Percentiles rank a stretch among this genome's conserved stretches.
phyloP scores from a whole-genome alignment of 1,139 yeast genomes.

The Neolecta irregularis region DNA sequence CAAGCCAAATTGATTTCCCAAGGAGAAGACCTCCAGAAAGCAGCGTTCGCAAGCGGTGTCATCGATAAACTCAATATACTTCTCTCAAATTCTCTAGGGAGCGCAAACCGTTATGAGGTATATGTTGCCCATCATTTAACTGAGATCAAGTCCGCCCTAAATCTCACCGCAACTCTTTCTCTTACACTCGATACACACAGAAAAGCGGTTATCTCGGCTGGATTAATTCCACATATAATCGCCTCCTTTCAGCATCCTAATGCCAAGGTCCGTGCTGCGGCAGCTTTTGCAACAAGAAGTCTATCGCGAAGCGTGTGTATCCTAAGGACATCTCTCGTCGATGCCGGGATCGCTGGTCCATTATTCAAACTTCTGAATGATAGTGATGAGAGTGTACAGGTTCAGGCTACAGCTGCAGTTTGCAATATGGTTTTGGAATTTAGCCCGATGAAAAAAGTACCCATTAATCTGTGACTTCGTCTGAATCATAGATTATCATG shows the following conservation, averaged over 20 bases:
- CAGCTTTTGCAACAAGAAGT: slow-evolving; percentile 50
- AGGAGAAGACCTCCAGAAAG: too few species aligned
- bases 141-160: slow-evolving; percentile 18
- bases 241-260: slow-evolving; percentile 16
- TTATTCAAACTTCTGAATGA: slow-evolving; percentile 30
- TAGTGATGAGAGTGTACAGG: slow-evolving; percentile 27
- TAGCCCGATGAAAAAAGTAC: slow-evolving; percentile 43
- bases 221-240: slow-evolving; percentile 21
- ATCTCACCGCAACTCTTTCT: slow-evolving; percentile 25
- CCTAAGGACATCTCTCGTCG: slow-evolving; percentile 52
- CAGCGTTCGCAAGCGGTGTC: too few species aligned
- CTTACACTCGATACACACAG: slow-evolving; percentile 24
- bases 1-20: too few species aligned
- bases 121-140: too few species aligned
- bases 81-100: too few species aligned
- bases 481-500: slow-evolving; percentile 27
- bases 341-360: slow-evolving; percentile 37
- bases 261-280: slow-evolving; percentile 23
- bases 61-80: too few species aligned
- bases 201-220: slow-evolving; percentile 22
- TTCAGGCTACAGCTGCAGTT: slow-evolving; percentile 49
- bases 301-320: slow-evolving; percentile 59
- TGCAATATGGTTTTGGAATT: slow-evolving; percentile 72
- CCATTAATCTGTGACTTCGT: not conserved
- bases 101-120: too few species aligned